Evolutionary conservation across 176 grass and related monocot genomes (phyloP).

Genomic region (Tuctoria greenei): DNA sequence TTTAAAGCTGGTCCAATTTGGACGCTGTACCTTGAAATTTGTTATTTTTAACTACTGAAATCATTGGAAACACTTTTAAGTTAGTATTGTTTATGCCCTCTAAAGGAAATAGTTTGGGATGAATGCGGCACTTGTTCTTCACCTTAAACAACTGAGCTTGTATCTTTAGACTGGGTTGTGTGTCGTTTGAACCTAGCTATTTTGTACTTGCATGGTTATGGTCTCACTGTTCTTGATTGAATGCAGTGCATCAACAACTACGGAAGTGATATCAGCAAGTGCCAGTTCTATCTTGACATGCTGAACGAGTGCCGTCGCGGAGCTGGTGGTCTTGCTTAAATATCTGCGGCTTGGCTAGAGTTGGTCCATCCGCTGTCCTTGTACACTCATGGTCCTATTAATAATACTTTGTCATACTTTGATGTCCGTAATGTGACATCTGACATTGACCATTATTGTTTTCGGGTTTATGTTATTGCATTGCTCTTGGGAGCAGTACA

Average conservation of each 20-base stretch:
- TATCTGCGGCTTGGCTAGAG: not conserved
- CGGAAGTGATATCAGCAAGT: constrained; percentile 75
- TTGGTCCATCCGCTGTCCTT: not conserved
- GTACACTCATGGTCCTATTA: constrained; percentile 32
- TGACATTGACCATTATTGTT: not conserved
- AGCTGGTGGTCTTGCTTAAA: constrained; percentile 39
- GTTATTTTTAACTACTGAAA: not conserved
- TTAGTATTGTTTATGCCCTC: not conserved
- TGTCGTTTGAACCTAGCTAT: no score
- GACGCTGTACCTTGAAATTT: not conserved
- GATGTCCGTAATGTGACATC: not conserved
- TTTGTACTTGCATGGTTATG: not conserved
- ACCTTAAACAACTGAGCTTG: not conserved
- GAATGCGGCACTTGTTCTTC: not conserved
- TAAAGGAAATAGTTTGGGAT: not conserved
- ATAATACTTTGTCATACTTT: constrained; percentile 29
- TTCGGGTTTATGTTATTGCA: not conserved
- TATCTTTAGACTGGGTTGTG: not conserved
- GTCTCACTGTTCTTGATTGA: not conserved
- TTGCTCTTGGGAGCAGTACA: constrained; percentile 13
- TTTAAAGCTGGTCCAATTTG: not conserved
- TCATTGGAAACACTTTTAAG: not conserved
- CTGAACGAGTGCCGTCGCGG: constrained; percentile 76
- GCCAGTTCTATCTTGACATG: constrained; percentile 93
- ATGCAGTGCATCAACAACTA: constrained; percentile 76